Evolutionary conservation across 768 basidiomycete species (phyloP).

Genomic region (Coprinopsis sp.): DNA sequence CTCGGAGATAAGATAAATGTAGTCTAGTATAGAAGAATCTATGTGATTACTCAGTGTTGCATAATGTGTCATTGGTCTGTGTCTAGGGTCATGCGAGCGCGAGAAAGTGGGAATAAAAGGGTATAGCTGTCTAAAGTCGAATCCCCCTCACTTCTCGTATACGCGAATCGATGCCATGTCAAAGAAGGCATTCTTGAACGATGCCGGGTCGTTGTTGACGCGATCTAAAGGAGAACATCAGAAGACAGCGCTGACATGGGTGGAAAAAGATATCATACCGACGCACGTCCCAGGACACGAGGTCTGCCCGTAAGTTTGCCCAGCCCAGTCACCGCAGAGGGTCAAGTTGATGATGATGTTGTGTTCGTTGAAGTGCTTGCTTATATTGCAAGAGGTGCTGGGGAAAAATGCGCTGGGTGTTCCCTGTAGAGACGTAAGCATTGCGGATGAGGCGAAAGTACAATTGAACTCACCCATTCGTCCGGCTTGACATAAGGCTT

Average conservation of each 20-base stretch:
- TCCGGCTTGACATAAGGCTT: slow-evolving; percentile 38
- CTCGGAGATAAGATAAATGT: too few species aligned
- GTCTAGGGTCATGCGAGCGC: too few species aligned
- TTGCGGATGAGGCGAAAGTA: too few species aligned
- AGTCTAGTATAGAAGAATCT: too few species aligned
- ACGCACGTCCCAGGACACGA: slow-evolving; percentile 55
- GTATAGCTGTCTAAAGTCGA: too few species aligned
- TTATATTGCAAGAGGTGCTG: slow-evolving; percentile 53
- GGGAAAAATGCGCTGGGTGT: slow-evolving; percentile 57
- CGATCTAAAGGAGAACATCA: slow-evolving; percentile 34
- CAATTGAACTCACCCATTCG: slow-evolving; percentile 43
- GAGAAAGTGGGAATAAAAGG: too few species aligned
- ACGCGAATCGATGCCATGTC: slow-evolving; percentile 53
- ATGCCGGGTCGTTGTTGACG: slow-evolving; percentile 57
- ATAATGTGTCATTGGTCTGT: too few species aligned
- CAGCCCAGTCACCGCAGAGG: slow-evolving; percentile 56
- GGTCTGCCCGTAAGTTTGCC: slow-evolving; percentile 37
- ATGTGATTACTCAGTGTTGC: too few species aligned
- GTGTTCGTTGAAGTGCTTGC: slow-evolving; percentile 46
- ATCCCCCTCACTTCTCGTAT: slow-evolving; percentile 24
- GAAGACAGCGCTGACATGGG: not conserved
- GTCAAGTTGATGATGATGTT: slow-evolving; percentile 64
- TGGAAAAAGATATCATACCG: slow-evolving; percentile 34
- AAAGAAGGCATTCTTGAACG: slow-evolving; percentile 66
- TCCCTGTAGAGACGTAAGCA: slow-evolving; percentile 42